These are phyloP conservation scores for Myxozyma geophila DNA, from an alignment of 805 yeast genomes.

Conservation along the genomic window DNA sequence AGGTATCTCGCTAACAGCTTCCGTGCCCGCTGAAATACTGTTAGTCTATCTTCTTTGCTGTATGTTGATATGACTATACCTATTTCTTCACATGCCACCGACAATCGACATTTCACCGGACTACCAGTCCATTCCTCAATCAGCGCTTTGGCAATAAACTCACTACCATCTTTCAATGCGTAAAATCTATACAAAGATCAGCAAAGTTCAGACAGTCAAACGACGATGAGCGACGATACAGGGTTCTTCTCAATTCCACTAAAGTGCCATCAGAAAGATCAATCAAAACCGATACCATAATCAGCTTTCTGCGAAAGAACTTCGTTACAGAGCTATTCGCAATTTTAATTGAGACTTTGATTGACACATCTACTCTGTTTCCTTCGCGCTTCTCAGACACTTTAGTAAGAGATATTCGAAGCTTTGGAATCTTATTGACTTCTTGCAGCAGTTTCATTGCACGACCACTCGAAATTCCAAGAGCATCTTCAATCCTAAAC, in stretches of 20 bases:
- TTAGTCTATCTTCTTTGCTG: not conserved
- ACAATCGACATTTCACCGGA: conserved; percentile 2
- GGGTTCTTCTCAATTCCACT: conserved; percentile 53
- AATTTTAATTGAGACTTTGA: conserved; percentile 39
- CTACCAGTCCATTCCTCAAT: conserved; percentile 6
- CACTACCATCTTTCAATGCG: conserved; percentile 9
- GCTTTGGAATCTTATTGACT: conserved; percentile 47
- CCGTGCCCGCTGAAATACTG: conserved; percentile 12
- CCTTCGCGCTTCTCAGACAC: conserved; percentile 22
- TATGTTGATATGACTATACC: not conserved
- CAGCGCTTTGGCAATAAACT: not conserved
- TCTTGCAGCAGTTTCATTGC: conserved; percentile 49
- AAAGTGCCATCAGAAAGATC: conserved; percentile 46
- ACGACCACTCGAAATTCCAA: conserved; percentile 50
- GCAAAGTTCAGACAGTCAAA: not conserved
- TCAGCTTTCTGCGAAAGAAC: conserved; percentile 28
- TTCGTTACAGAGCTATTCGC: conserved; percentile 40
- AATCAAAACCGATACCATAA: conserved; percentile 45
- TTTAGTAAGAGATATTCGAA: conserved; percentile 40
- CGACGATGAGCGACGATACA: conserved; percentile 8
- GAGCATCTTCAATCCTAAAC: conserved; percentile 49
- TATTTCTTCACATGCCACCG: conserved; percentile 29
- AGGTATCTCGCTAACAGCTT: conserved; percentile 2
- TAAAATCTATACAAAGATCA: conserved; percentile 8
- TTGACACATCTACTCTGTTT: conserved; percentile 25